Evolutionary conservation across 768 basidiomycete species (phyloP).

Genomic region (Suillus placidus): DNA sequence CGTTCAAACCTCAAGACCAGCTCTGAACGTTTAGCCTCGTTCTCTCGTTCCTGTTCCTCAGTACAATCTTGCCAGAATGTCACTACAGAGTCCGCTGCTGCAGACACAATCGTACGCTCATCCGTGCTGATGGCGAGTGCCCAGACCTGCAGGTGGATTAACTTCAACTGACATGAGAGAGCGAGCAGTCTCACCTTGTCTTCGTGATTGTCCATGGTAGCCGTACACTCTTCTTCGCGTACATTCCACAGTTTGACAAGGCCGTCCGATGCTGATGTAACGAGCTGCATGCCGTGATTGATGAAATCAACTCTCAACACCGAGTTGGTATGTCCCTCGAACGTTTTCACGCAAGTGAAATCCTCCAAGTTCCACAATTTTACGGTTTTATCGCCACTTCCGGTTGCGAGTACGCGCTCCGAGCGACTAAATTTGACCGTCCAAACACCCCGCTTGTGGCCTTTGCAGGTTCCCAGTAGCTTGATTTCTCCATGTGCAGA

Average conservation of each 20-base stretch:
- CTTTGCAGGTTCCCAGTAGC: constrained; percentile 85
- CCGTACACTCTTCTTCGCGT: constrained; percentile 80
- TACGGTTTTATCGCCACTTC: constrained; percentile 93
- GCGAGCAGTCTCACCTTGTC: constrained; percentile 70
- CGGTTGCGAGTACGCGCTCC: constrained; percentile 87
- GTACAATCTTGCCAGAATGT: constrained; percentile 98
- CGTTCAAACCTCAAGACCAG: constrained; percentile 76
- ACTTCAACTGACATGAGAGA: constrained; percentile 7
- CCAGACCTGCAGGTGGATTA: constrained; percentile 75
- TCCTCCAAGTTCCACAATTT: constrained; percentile 95
- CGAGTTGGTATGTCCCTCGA: constrained; percentile 98
- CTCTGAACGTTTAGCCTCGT: constrained; percentile 70
- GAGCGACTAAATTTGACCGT: constrained; percentile 83
- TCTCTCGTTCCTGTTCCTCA: constrained; percentile 76
- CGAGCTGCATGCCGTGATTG: constrained; percentile 79
- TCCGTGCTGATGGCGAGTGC: constrained; percentile 83
- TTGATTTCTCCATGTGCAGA: constrained; percentile 69
- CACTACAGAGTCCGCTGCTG: constrained; percentile 93
- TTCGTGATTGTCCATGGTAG: constrained; percentile 95
- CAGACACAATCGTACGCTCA: constrained; percentile 85
- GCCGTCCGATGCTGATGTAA: constrained; percentile 91
- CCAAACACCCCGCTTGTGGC: constrained; percentile 98
- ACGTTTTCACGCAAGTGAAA: constrained; percentile 92
- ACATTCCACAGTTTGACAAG: constrained; percentile 96
- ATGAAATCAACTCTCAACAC: constrained; percentile 92